These are phyloP conservation scores for Umbellularia californica DNA, from an alignment of 164 flowering plant genomes.

Conservation along the genomic window DNA sequence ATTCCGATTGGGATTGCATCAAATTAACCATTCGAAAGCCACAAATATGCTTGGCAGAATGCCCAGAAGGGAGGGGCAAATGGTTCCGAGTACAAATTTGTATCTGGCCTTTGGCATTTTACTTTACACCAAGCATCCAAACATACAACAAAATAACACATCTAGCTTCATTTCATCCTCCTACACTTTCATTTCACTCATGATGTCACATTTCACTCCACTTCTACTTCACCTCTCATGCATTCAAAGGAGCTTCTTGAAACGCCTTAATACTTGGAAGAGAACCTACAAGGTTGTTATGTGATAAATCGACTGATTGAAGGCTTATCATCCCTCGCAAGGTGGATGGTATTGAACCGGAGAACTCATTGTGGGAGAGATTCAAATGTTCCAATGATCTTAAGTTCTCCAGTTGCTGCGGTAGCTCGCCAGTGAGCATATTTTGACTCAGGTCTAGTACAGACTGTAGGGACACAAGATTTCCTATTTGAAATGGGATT, in stretches of 20 bases:
- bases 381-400: conserved; percentile 15
- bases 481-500: conserved; percentile 26
- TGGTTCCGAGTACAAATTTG: no score
- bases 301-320: conserved; percentile 19
- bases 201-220: no score
- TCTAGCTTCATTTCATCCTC: no score
- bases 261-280: conserved; percentile 20
- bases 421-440: conserved; percentile 21
- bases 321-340: conserved; percentile 16
- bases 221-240: no score
- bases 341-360: conserved; percentile 19
- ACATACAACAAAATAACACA: no score
- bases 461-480: conserved; percentile 12
- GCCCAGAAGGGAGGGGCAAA: no score
- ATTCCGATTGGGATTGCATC: no score
- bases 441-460: conserved; percentile 26
- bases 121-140: no score
- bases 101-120: no score
- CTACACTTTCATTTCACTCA: no score
- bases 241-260: conserved; percentile 12
- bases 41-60: no score
- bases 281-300: conserved; percentile 25
- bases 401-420: conserved; percentile 18
- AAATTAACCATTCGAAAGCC: no score
- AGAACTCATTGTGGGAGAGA: conserved; percentile 22